A percentile compares a stretch with the other conserved stretches of the same genome.
Conservation (phyloP, 768 basidiomycete species). For the Phylloporus scabripes region DNA sequence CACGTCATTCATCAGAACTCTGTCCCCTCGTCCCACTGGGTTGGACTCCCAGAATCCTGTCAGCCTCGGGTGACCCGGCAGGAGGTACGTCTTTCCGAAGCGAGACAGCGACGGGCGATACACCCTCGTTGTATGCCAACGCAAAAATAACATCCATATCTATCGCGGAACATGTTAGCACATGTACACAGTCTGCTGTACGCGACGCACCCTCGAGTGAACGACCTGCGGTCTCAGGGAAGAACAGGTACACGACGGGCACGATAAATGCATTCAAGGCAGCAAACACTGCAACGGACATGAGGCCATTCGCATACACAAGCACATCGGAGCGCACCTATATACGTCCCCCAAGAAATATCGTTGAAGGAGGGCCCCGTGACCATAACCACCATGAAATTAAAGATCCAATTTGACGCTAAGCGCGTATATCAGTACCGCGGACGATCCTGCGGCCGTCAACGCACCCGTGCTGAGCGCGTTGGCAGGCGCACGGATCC, state of each 20-base stretch:
- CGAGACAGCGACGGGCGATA: constrained; percentile 41
- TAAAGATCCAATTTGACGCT: constrained; percentile 50
- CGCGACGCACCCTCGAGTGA: constrained; percentile 45
- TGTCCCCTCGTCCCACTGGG: neutral
- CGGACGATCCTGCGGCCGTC: neutral
- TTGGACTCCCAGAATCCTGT: constrained; percentile 37
- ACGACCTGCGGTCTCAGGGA: constrained; percentile 56
- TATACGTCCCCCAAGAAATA: constrained; percentile 57
- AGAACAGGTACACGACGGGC: constrained; percentile 54
- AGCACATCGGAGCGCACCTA: constrained; percentile 31
- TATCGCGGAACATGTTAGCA: constrained; percentile 6
- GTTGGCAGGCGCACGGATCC: constrained; percentile 59
- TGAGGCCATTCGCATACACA: neutral
- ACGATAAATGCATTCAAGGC: constrained; percentile 52
- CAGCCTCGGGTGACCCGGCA: constrained; percentile 42
- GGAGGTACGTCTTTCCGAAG: constrained; percentile 40
- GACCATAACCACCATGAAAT: constrained; percentile 56
- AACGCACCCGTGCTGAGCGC: constrained; percentile 48
- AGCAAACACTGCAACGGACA: constrained; percentile 40
- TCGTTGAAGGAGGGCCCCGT: constrained; percentile 55
- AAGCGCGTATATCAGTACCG: neutral
- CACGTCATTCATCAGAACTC: neutral
- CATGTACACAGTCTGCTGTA: neutral
- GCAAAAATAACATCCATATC: constrained; percentile 47
- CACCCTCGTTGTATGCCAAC: constrained; percentile 38